A percentile compares a stretch with the other conserved stretches of the same genome.
Conservation (phyloP, 225 moss, liverwort and hornwort species). For the Straminergon stramineum region DNA sequence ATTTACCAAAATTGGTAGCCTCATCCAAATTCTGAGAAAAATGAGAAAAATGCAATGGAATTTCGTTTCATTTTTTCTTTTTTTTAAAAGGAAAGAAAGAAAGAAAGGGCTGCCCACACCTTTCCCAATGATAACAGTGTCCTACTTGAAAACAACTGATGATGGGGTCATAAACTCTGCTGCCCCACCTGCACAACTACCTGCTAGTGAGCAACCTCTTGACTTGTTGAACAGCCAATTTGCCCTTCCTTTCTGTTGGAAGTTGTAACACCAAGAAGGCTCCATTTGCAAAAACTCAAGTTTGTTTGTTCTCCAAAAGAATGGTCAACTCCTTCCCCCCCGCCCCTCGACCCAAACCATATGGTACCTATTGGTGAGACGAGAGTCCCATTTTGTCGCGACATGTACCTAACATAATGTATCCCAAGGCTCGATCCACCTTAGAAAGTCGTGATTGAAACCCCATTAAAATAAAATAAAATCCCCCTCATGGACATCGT, state of each 20-base stretch:
- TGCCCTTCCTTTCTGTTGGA: background rate
- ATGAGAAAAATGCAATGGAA: background rate
- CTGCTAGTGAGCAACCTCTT: background rate
- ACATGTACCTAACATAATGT: background rate
- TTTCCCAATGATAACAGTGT: background rate
- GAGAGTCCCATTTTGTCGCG: background rate
- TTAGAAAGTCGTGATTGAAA: background rate
- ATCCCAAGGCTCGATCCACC: background rate
- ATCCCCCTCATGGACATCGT: background rate
- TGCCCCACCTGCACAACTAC: conserved; percentile 12
- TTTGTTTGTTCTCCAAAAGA: background rate
- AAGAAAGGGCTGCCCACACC: background rate
- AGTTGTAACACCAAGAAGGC: background rate
- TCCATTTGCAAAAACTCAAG: background rate
- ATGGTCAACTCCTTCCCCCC: background rate
- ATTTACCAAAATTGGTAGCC: background rate
- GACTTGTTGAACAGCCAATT: background rate
- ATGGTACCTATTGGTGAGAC: background rate
- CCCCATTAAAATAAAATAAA: background rate
- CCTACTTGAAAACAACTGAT: background rate
- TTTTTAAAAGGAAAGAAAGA: too few relatives aligned
- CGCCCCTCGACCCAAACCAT: background rate
- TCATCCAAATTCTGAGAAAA: background rate
- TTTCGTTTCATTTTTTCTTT: too few relatives aligned
- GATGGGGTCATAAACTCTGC: background rate